Evolutionary conservation across 2,329 filamentous ascomycete genomes (phyloP).

Genomic region (Pseudogymnoascus sp.): DNA sequence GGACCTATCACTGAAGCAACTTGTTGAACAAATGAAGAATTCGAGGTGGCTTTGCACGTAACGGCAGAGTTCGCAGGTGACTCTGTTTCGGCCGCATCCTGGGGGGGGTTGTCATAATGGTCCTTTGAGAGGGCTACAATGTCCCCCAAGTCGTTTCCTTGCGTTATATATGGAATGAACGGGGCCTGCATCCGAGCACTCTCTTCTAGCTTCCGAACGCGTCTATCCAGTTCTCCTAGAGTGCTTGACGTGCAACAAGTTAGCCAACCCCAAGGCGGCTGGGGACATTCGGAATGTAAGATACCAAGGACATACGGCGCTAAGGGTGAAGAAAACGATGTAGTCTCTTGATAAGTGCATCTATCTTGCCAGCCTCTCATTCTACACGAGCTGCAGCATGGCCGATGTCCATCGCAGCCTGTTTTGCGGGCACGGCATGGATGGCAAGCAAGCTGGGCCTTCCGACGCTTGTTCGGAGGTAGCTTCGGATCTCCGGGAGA

Average conservation of each 20-base stretch:
- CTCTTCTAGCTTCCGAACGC: neutral
- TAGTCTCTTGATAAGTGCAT: slow-evolving; percentile 14
- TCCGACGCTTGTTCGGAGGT: slow-evolving; percentile 9
- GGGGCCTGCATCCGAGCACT: neutral
- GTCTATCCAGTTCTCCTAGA: neutral
- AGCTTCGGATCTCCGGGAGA: neutral
- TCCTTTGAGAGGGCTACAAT: neutral
- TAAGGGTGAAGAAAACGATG: neutral
- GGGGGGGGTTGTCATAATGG: neutral
- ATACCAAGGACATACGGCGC: neutral
- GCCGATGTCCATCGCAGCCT: slow-evolving; percentile 13
- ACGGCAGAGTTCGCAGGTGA: neutral
- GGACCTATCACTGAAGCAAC: neutral
- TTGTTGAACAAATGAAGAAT: neutral
- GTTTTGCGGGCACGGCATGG: slow-evolving; percentile 14
- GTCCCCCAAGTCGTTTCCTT: neutral
- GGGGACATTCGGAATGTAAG: neutral
- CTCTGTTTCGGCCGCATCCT: neutral
- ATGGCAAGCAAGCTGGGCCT: slow-evolving; percentile 14
- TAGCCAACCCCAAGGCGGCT: neutral
- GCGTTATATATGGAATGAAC: neutral
- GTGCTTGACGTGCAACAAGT: neutral
- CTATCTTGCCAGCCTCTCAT: slow-evolving; percentile 8
- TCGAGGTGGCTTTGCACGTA: neutral
- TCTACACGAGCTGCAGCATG: slow-evolving; percentile 12